phyloP scores from a whole-genome alignment of 2,329 filamentous ascomycete genomes.

The Xylaria sp. region DNA sequence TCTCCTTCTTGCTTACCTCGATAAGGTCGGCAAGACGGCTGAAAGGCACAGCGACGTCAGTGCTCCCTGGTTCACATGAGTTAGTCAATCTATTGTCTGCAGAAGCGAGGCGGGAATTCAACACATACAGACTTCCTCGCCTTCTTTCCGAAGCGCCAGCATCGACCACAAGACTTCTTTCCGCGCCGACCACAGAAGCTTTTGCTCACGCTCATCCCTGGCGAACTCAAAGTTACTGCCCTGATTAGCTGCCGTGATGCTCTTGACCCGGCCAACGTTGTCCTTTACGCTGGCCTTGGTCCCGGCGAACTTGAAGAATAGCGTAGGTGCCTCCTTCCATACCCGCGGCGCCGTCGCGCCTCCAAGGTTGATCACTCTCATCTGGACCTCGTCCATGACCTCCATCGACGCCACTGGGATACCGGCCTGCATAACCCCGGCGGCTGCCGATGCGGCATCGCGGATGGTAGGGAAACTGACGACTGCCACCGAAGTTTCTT shows the following conservation, averaged over 20 bases:
- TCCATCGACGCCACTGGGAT: conserved; percentile 82
- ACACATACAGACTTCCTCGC: conserved; percentile 76
- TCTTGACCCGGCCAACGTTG: conserved; percentile 75
- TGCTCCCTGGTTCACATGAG: conserved; percentile 68
- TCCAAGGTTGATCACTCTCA: conserved; percentile 82
- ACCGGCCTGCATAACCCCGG: conserved; percentile 78
- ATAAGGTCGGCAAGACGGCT: conserved; percentile 77
- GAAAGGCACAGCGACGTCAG: conserved; percentile 86
- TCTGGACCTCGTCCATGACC: conserved; percentile 89
- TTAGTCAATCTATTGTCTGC: neutral
- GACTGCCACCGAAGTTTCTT: conserved; percentile 81
- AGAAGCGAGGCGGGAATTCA: neutral
- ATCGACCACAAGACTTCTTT: conserved; percentile 90
- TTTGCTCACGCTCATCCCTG: conserved; percentile 74
- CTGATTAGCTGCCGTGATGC: conserved; percentile 72
- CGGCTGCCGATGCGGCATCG: conserved; percentile 78
- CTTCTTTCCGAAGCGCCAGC: conserved; percentile 73
- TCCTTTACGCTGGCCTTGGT: conserved; percentile 82
- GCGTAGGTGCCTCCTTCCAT: conserved; percentile 80
- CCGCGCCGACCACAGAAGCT: conserved; percentile 81
- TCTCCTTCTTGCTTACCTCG: conserved; percentile 88
- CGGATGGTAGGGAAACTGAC: conserved; percentile 82
- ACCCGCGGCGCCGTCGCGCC: conserved; percentile 74
- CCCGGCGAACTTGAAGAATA: conserved; percentile 89
- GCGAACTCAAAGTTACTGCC: conserved; percentile 81